Evolutionary conservation across 805 yeast species (phyloP).

Genomic region (Candida michaelii): DNA sequence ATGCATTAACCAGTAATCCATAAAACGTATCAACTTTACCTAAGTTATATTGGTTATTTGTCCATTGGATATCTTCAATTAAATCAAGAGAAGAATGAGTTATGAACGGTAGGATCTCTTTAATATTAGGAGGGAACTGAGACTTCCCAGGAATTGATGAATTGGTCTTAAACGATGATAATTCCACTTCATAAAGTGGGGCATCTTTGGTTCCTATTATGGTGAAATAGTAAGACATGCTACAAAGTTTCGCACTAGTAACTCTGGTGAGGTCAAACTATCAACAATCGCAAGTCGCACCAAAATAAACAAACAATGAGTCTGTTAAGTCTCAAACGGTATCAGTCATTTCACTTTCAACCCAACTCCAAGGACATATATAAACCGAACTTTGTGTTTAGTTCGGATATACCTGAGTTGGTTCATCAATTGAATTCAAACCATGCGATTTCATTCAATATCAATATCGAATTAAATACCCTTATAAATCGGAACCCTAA

Average conservation of each 20-base stretch:
- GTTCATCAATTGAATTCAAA: slow-evolving; percentile 16
- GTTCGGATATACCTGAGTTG: slow-evolving; percentile 32
- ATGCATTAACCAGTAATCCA: slow-evolving; percentile 79
- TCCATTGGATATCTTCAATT: slow-evolving; percentile 90
- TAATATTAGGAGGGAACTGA: slow-evolving; percentile 64
- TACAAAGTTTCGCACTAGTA: not conserved
- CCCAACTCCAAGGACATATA: slow-evolving; percentile 25
- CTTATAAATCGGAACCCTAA: slow-evolving; percentile 28
- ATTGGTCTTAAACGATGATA: slow-evolving; percentile 59
- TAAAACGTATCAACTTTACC: slow-evolving; percentile 85
- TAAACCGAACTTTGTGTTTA: slow-evolving; percentile 39
- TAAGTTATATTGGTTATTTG: slow-evolving; percentile 59
- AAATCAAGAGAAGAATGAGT: slow-evolving; percentile 87
- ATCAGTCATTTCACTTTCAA: slow-evolving; percentile 15
- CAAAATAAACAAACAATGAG: slow-evolving; percentile 13
- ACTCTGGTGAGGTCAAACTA: not conserved
- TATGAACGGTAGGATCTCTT: slow-evolving; percentile 83
- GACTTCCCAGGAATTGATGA: slow-evolving; percentile 47
- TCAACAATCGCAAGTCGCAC: not conserved
- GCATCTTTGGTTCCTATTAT: slow-evolving; percentile 84
- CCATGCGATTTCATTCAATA: slow-evolving; percentile 19
- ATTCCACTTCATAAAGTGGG: slow-evolving; percentile 85
- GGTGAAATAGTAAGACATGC: slow-evolving; percentile 77
- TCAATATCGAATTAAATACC: slow-evolving; percentile 37
- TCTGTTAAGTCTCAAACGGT: slow-evolving; percentile 14